phyloP scores from a whole-genome alignment of 352 stramenopile genomes.

The Paralagenidium karlingii region DNA sequence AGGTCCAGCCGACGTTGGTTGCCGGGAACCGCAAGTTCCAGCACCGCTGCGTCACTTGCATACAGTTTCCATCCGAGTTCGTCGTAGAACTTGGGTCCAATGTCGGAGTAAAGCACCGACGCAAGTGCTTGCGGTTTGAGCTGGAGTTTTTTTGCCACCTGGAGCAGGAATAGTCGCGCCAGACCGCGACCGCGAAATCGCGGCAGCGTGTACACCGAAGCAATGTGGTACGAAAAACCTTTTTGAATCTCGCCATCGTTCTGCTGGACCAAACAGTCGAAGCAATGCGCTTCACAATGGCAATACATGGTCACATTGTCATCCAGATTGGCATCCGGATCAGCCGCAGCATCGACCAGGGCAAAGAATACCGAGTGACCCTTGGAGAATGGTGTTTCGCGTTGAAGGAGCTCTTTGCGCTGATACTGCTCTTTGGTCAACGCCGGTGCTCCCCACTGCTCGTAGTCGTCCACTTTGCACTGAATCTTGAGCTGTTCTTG shows the following conservation, averaged over 20 bases:
- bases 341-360: slow-evolving; percentile 18
- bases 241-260: slow-evolving; percentile 16
- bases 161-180: slow-evolving; percentile 25
- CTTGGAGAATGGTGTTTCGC: slow-evolving; percentile 25
- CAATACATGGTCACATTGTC: slow-evolving; percentile 19
- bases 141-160: slow-evolving; percentile 18
- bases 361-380: slow-evolving; percentile 53
- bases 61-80: slow-evolving; percentile 37
- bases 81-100: slow-evolving; percentile 53
- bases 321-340: slow-evolving; percentile 5
- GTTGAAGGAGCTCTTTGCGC: slow-evolving; percentile 23
- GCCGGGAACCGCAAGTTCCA: slow-evolving; percentile 9
- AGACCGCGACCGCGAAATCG: slow-evolving; percentile 28
- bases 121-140: slow-evolving; percentile 13
- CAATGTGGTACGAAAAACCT: slow-evolving; percentile 44
- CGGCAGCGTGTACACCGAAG: slow-evolving; percentile 52
- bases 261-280: slow-evolving; percentile 21
- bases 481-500: slow-evolving; percentile 38
- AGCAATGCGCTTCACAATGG: slow-evolving; percentile 48
- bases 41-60: slow-evolving; percentile 22
- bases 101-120: slow-evolving; percentile 54
- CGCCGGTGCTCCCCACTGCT: slow-evolving; percentile 22
- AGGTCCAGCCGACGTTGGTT: slow-evolving; percentile 4
- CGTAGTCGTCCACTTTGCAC: slow-evolving; percentile 40
- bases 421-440: slow-evolving; percentile 28